A percentile compares a stretch with the other conserved stretches of the same genome.
Conservation (phyloP, 148 eudicot species). For the Spergularia marina region DNA sequence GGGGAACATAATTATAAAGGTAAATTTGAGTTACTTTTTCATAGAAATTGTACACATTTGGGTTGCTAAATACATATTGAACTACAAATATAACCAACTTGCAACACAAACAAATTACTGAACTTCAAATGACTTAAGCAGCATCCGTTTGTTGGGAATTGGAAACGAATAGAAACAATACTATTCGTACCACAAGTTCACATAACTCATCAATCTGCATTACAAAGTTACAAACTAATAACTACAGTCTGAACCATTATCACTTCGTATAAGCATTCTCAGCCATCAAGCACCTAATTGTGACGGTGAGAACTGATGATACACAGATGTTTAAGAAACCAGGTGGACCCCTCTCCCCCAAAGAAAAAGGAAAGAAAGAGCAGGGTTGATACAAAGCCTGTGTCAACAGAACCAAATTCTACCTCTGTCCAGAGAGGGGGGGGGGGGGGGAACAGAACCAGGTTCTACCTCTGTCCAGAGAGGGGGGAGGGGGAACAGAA, state of each 20-base stretch:
- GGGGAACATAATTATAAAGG: not conserved
- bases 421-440: no score
- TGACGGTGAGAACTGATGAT: not conserved
- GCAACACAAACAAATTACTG: not conserved
- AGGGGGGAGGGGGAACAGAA: no score
- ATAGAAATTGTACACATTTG: not conserved
- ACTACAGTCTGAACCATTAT: not conserved
- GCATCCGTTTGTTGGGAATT: not conserved
- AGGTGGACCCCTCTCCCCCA: not conserved
- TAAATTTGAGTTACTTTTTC: not conserved
- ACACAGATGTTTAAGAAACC: not conserved
- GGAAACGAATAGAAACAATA: not conserved
- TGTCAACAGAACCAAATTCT: not conserved
- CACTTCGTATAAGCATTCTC: not conserved
- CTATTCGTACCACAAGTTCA: not conserved
- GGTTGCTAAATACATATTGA: not conserved
- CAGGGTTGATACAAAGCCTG: not conserved
- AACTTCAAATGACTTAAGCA: not conserved
- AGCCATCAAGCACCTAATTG: not conserved
- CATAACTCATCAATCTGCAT: not conserved
- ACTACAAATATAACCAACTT: not conserved
- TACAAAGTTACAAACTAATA: not conserved
- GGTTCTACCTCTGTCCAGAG: no score
- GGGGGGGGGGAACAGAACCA: no score
- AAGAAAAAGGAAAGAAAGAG: not conserved